Conservation (phyloP, 495 filamentous ascomycete genomes). For the Penicillium parvum region DNA sequence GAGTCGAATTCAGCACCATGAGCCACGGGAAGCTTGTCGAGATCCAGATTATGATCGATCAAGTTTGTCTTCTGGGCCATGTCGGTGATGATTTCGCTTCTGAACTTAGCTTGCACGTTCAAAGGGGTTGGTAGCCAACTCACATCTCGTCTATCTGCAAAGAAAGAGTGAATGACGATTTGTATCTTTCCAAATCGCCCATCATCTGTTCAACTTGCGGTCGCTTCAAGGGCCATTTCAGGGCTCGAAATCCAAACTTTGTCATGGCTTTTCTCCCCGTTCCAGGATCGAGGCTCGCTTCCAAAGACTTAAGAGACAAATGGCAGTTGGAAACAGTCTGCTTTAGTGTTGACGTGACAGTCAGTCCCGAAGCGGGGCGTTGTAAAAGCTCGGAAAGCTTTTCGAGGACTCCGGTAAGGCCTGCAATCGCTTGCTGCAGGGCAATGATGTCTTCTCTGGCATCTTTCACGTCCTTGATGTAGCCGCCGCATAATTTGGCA, state of each 20-base stretch:
- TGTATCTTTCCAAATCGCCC: conserved; percentile 28
- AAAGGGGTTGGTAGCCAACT: too few species aligned
- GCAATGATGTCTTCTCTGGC: conserved; percentile 21
- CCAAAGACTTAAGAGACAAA: conserved; percentile 24
- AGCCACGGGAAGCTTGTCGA: background rate
- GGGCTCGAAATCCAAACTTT: conserved; percentile 29
- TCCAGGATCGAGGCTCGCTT: conserved; percentile 28
- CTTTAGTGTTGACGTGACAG: conserved; percentile 6
- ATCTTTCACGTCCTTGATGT: conserved; percentile 26
- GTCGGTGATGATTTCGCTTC: too few species aligned
- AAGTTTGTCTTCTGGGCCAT: too few species aligned
- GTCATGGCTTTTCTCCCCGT: conserved; percentile 12
- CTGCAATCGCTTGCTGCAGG: conserved; percentile 18
- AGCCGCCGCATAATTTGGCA: conserved; percentile 27
- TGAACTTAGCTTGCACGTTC: too few species aligned
- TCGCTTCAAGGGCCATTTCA: conserved; percentile 42
- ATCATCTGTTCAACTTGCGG: conserved; percentile 35
- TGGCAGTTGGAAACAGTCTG: conserved; percentile 18
- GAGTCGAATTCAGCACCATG: background rate
- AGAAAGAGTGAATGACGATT: conserved; percentile 30
- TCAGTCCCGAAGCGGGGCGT: too few species aligned
- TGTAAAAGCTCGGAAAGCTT: conserved; percentile 15
- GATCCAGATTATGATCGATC: background rate
- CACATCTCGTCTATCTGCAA: conserved; percentile 41
- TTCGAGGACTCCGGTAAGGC: conserved; percentile 23